A percentile compares a stretch with the other conserved stretches of the same genome.
phyloP scores from a whole-genome alignment of 2,329 filamentous ascomycete genomes.

The Dendryphion nanum region DNA sequence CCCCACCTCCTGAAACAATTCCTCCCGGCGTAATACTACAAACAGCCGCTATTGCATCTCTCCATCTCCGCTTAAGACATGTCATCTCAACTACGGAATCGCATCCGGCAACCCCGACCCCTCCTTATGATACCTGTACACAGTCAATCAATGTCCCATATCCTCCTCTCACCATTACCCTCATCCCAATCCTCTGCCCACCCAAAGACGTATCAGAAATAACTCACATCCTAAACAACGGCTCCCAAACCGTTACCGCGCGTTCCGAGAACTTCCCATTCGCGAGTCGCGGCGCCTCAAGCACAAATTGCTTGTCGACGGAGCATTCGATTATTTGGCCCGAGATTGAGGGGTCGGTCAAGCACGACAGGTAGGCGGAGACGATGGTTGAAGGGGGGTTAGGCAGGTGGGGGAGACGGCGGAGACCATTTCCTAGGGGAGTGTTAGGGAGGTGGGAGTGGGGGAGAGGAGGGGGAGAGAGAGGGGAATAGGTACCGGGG shows the following conservation, averaged over 20 bases:
- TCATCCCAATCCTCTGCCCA: too few species aligned
- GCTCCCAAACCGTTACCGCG: constrained; percentile 51
- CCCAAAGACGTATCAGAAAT: neutral
- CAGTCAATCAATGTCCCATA: too few species aligned
- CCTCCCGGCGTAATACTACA: too few species aligned
- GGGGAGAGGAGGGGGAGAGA: too few species aligned
- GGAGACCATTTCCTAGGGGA: constrained; percentile 26
- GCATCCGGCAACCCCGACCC: constrained; percentile 3
- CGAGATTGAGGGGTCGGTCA: constrained; percentile 46
- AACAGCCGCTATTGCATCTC: neutral
- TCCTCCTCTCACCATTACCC: too few species aligned
- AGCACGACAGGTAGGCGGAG: constrained; percentile 45
- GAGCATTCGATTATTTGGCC: constrained; percentile 49
- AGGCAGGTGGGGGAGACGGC: constrained; percentile 22
- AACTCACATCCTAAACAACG: constrained; percentile 43
- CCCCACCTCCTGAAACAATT: too few species aligned
- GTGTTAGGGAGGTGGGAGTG: too few species aligned
- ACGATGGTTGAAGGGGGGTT: constrained; percentile 40
- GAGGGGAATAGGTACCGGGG: too few species aligned
- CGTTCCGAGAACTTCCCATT: constrained; percentile 46
- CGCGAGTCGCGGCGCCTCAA: constrained; percentile 34
- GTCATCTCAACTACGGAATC: too few species aligned
- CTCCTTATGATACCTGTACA: constrained; percentile 3
- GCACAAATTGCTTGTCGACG: constrained; percentile 41
- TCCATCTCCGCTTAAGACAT: neutral